phyloP scores from a whole-genome alignment of 106 monocot genomes.

The Allium fistulosum region DNA sequence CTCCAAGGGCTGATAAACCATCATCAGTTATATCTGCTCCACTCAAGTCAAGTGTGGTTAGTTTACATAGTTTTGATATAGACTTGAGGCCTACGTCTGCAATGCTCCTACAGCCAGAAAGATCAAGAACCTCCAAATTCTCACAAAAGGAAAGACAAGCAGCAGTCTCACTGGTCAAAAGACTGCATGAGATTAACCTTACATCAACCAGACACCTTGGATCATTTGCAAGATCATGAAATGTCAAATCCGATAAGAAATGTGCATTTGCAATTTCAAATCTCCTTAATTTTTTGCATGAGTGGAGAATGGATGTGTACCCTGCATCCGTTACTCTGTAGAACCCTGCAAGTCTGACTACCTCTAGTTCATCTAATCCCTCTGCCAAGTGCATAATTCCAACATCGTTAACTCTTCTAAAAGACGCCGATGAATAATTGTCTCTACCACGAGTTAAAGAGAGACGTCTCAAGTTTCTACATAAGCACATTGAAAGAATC shows the following conservation, averaged over 20 bases:
- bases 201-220: conserved; percentile 39
- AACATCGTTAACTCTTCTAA: conserved; percentile 67
- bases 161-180: conserved; percentile 54
- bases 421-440: conserved; percentile 17
- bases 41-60: conserved; percentile 55
- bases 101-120: conserved; percentile 74
- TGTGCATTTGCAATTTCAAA: conserved; percentile 55
- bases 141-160: conserved; percentile 38
- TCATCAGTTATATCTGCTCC: conserved; percentile 60
- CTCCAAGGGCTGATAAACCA: conserved; percentile 53
- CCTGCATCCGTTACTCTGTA: conserved; percentile 91
- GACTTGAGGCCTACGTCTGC: conserved; percentile 54
- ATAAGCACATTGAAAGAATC: conserved; percentile 42
- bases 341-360: conserved; percentile 70
- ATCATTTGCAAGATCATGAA: conserved; percentile 39
- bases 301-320: conserved; percentile 59
- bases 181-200: conserved; percentile 62
- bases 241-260: conserved; percentile 69
- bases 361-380: conserved; percentile 46
- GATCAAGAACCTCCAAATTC: conserved; percentile 51
- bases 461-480: conserved; percentile 36
- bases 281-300: conserved; percentile 48
- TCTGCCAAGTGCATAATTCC: conserved; percentile 65
- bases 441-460: conserved; percentile 47
- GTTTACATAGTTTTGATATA: conserved; percentile 54